Evolutionary conservation across 305 asterid genomes (phyloP).

Genomic region (Nicotiana rustica): DNA sequence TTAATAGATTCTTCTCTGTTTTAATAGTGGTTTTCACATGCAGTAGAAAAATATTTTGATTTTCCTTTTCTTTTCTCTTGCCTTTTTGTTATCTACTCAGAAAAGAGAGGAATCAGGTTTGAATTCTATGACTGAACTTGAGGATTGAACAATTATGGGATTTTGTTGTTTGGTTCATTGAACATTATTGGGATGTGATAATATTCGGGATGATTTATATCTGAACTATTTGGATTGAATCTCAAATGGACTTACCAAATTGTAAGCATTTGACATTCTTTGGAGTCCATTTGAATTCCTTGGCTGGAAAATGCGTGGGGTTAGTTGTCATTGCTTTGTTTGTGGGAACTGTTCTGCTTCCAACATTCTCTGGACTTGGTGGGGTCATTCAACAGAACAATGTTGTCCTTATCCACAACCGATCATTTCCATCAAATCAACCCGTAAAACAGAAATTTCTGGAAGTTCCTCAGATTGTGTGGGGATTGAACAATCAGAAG

Average conservation of each 20-base stretch:
- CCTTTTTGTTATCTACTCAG: constrained; percentile 14
- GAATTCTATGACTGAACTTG: background rate
- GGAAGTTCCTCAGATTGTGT: constrained; percentile 85
- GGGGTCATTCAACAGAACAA: constrained; percentile 45
- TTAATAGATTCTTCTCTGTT: background rate
- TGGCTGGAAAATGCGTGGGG: constrained; percentile 60
- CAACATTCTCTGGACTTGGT: constrained; percentile 47
- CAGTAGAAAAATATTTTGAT: constrained; percentile 6
- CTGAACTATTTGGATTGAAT: constrained; percentile 39
- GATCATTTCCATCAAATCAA: constrained; percentile 2
- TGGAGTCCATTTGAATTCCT: constrained; percentile 52
- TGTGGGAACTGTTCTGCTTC: constrained; percentile 50
- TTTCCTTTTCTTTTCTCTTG: background rate
- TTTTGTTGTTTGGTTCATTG: background rate
- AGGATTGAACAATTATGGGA: background rate
- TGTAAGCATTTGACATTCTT: constrained; percentile 61
- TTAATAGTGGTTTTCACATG: background rate
- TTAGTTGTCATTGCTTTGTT: constrained; percentile 52
- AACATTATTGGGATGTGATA: background rate
- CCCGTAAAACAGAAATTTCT: constrained; percentile 51
- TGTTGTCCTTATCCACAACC: constrained; percentile 37
- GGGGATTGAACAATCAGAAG: constrained; percentile 95
- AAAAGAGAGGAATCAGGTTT: background rate
- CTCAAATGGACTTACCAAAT: constrained; percentile 58
- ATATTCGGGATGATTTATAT: constrained; percentile 36